These are phyloP conservation scores for Lactarius vividus DNA, from an alignment of 768 basidiomycete species.

Conservation along the genomic window DNA sequence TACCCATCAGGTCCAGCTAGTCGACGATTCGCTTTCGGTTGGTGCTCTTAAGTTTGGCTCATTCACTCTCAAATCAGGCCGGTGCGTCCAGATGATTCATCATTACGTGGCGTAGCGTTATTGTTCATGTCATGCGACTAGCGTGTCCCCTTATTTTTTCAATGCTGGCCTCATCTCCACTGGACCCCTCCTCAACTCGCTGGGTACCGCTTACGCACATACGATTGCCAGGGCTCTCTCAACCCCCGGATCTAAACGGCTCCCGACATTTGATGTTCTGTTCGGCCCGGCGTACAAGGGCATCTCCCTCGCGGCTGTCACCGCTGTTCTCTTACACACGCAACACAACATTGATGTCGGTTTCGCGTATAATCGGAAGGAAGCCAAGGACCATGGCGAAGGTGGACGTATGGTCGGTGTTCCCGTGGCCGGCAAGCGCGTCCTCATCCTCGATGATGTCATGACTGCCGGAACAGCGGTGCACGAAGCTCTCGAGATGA, in stretches of 20 bases:
- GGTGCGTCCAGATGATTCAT: conserved; percentile 48
- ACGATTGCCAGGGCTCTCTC: conserved; percentile 62
- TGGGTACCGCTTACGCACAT: conserved; percentile 80
- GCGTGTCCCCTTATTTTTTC: conserved; percentile 92
- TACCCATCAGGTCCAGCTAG: conserved; percentile 60
- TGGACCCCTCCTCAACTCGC: conserved; percentile 71
- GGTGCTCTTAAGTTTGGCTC: conserved; percentile 86
- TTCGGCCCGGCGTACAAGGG: conserved; percentile 99
- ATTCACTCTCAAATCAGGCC: conserved; percentile 93
- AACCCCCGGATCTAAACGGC: conserved; percentile 28
- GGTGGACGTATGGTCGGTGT: conserved; percentile 90
- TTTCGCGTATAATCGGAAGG: conserved; percentile 92
- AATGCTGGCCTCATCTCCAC: conserved; percentile 88
- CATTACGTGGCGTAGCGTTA: conserved; percentile 2
- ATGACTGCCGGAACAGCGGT: conserved; percentile 93
- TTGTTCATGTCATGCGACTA: conserved; percentile 33
- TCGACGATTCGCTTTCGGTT: conserved; percentile 62
- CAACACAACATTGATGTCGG: conserved; percentile 65
- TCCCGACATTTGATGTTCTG: conserved; percentile 69
- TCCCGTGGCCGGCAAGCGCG: conserved; percentile 71
- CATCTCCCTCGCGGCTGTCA: conserved; percentile 87
- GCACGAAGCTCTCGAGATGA: conserved; percentile 74
- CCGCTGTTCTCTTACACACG: conserved; percentile 70
- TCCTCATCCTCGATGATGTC: conserved; percentile 94
- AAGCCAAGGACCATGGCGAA: conserved; percentile 94